Conservation (phyloP, 257 asterid genomes). For the Mentha longifolia region DNA sequence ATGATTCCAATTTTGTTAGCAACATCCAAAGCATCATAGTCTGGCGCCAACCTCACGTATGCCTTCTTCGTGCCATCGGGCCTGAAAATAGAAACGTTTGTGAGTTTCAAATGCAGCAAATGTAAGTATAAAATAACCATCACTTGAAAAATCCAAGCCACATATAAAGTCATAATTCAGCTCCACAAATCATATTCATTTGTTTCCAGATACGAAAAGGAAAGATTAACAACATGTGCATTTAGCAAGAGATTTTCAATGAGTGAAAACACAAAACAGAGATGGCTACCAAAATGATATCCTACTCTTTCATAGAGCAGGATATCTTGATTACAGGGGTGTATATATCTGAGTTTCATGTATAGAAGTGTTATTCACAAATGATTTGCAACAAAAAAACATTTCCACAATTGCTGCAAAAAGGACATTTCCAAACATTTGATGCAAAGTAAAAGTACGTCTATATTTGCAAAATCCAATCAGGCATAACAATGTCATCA, state of each 20-base stretch:
- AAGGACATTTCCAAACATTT: background rate
- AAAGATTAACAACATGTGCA: background rate
- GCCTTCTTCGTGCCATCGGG: slow-evolving; percentile 70
- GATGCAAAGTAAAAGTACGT: background rate
- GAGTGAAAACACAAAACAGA: background rate
- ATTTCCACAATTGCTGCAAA: background rate
- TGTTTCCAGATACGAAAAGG: too few species aligned
- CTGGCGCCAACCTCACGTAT: slow-evolving; percentile 55
- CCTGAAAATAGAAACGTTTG: slow-evolving; percentile 33
- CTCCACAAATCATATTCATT: background rate
- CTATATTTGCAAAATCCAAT: background rate
- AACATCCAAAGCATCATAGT: slow-evolving; percentile 61
- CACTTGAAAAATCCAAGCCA: too few species aligned
- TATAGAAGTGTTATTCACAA: background rate
- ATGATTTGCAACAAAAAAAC: background rate
- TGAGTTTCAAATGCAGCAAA: background rate
- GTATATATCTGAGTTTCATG: background rate
- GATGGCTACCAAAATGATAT: too few species aligned
- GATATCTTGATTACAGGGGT: background rate
- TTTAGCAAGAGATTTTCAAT: background rate
- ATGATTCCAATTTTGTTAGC: slow-evolving; percentile 60
- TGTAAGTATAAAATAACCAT: too few species aligned
- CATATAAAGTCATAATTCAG: too few species aligned
- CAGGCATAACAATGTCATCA: background rate
- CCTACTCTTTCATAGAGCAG: background rate